These are phyloP conservation scores for Tolypocladium tropicale DNA, from an alignment of 2,329 filamentous ascomycete genomes.

Conservation along the genomic window DNA sequence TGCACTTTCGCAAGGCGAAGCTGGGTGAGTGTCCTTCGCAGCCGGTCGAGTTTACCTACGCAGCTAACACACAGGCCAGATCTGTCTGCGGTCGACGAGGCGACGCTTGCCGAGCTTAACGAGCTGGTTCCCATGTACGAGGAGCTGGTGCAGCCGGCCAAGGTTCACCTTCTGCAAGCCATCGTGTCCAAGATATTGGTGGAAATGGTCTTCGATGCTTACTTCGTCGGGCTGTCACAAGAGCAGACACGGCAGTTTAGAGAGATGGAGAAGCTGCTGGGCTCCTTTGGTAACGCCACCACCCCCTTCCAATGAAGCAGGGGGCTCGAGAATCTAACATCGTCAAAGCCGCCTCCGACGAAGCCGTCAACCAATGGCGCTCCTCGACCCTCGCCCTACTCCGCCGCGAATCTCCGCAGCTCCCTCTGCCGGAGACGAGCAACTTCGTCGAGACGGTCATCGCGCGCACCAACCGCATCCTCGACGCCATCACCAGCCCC, in stretches of 20 bases:
- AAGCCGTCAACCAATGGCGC: conserved; percentile 55
- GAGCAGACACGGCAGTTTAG: conserved; percentile 41
- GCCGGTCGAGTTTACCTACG: neutral
- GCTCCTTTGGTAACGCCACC: conserved; percentile 31
- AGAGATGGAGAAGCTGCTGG: conserved; percentile 37
- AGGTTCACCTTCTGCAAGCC: conserved; percentile 53
- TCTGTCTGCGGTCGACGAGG: conserved; percentile 28
- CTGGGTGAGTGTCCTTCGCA: conserved; percentile 32
- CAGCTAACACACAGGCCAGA: conserved; percentile 22
- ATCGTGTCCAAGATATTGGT: conserved; percentile 50
- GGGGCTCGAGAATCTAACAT: neutral
- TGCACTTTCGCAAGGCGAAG: conserved; percentile 55
- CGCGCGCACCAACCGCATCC: conserved; percentile 34
- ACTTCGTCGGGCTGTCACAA: conserved; percentile 51
- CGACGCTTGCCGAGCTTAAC: conserved; percentile 30
- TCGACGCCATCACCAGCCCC: conserved; percentile 36
- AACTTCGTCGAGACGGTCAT: conserved; percentile 32
- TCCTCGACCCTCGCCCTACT: conserved; percentile 52
- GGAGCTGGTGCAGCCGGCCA: conserved; percentile 40
- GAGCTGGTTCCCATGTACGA: conserved; percentile 49
- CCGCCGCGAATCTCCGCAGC: conserved; percentile 38
- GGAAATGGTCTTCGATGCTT: conserved; percentile 49
- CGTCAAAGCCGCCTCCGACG: conserved; percentile 29
- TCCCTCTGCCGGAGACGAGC: conserved; percentile 35
- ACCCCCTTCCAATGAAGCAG: conserved; percentile 2